Conservation (phyloP, 2,329 filamentous ascomycete species). For the Penicillium occitanis region DNA sequence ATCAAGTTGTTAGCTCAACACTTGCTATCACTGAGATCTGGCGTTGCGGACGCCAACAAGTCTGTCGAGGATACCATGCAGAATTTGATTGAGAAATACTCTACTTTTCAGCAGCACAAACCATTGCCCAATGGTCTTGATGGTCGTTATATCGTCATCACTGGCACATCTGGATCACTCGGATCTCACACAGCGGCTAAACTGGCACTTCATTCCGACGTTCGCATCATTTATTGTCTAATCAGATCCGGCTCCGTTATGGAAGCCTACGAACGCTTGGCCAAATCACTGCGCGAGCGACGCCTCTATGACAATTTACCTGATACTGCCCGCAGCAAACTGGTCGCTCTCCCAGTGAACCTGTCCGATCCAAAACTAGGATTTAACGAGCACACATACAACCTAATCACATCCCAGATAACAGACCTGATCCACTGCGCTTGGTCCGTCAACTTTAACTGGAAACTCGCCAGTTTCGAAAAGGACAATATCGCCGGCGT, state of each 20-base stretch:
- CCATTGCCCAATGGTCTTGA: slow-evolving; percentile 25
- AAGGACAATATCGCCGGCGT: slow-evolving; percentile 54
- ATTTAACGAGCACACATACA: slow-evolving; percentile 33
- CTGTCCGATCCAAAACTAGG: slow-evolving; percentile 53
- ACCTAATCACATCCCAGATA: background rate
- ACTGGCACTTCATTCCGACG: slow-evolving; percentile 35
- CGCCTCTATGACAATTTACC: slow-evolving; percentile 31
- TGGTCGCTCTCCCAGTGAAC: slow-evolving; percentile 50
- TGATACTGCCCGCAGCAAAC: slow-evolving; percentile 33
- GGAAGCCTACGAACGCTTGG: slow-evolving; percentile 48
- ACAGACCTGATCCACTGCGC: slow-evolving; percentile 58
- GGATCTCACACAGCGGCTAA: slow-evolving; percentile 59
- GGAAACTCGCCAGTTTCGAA: slow-evolving; percentile 57
- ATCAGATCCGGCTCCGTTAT: slow-evolving; percentile 50
- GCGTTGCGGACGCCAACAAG: slow-evolving; percentile 28
- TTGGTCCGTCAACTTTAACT: slow-evolving; percentile 65
- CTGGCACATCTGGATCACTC: slow-evolving; percentile 65
- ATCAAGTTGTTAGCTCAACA: slow-evolving; percentile 48
- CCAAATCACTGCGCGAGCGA: slow-evolving; percentile 44
- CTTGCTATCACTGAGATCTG: slow-evolving; percentile 46
- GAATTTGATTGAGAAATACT: slow-evolving; percentile 50
- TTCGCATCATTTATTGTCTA: slow-evolving; percentile 57
- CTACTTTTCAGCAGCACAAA: slow-evolving; percentile 32
- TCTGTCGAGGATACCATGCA: slow-evolving; percentile 48
- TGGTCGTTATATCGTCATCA: slow-evolving; percentile 50